Percentiles rank a stretch among this genome's conserved stretches.
Conservation (phyloP, 2,329 filamentous ascomycete genomes). For the Venturia carpophila region DNA sequence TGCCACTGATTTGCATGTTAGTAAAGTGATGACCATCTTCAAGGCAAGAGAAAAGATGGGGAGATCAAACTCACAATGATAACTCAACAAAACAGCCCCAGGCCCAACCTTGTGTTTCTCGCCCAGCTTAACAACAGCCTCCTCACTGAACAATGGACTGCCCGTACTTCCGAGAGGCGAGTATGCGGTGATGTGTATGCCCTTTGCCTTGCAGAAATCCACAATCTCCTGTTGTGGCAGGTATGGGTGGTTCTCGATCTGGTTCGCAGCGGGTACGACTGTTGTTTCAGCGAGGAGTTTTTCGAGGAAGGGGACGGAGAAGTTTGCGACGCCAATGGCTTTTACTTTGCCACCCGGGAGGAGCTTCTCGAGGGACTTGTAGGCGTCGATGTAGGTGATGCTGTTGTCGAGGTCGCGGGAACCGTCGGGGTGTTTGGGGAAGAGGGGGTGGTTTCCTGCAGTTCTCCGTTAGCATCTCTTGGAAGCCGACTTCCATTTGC, state of each 20-base stretch:
- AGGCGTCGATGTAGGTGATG: slow-evolving; percentile 49
- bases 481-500: neutral
- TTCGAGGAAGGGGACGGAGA: slow-evolving; percentile 11
- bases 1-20: slow-evolving; percentile 44
- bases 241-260: slow-evolving; percentile 67
- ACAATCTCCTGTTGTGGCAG: slow-evolving; percentile 66
- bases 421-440: slow-evolving; percentile 55
- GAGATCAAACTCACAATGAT: slow-evolving; percentile 51
- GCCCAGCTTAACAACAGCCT: slow-evolving; percentile 40
- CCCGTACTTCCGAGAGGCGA: slow-evolving; percentile 42
- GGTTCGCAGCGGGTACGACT: slow-evolving; percentile 59
- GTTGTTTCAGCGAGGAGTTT: slow-evolving; percentile 43
- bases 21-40: neutral
- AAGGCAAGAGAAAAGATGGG: neutral
- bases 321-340: slow-evolving; percentile 19
- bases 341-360: slow-evolving; percentile 12
- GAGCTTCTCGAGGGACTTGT: slow-evolving; percentile 35
- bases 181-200: slow-evolving; percentile 67
- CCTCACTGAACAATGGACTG: slow-evolving; percentile 41
- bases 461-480: neutral
- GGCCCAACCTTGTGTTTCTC: slow-evolving; percentile 42
- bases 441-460: slow-evolving; percentile 60
- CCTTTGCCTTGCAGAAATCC: slow-evolving; percentile 58
- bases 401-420: slow-evolving; percentile 61
- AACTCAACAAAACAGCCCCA: slow-evolving; percentile 59